These are phyloP conservation scores for Cyberlindnera meyerae DNA, from an alignment of 805 yeast species.

Conservation along the genomic window DNA sequence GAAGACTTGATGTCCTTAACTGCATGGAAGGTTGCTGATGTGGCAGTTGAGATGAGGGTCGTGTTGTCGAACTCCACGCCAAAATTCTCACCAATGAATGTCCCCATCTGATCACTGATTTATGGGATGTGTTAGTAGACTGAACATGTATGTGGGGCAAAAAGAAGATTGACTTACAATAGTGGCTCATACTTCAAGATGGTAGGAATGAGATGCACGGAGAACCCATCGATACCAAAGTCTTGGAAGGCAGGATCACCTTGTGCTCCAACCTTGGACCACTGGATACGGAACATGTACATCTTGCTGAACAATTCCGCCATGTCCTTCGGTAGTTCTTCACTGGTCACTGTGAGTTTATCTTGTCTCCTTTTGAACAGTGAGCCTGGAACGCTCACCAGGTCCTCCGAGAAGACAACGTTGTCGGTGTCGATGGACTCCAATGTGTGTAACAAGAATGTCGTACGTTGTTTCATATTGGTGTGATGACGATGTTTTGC, in stretches of 20 bases:
- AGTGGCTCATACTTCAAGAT: conserved; percentile 18
- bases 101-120: conserved; percentile 17
- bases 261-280: conserved; percentile 10
- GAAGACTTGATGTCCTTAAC: conserved; percentile 15
- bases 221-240: conserved; percentile 17
- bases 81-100: conserved; percentile 10
- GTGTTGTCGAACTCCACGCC: conserved; percentile 12
- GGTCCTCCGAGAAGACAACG: conserved; percentile 13
- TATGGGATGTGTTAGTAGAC: too few species aligned
- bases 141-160: too few species aligned
- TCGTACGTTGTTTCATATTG: conserved; percentile 19
- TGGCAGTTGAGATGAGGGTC: conserved; percentile 18
- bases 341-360: conserved; percentile 12
- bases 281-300: conserved; percentile 19
- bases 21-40: conserved; percentile 21
- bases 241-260: conserved; percentile 15
- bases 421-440: conserved; percentile 24
- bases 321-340: conserved; percentile 19
- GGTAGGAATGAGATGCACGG: conserved; percentile 19
- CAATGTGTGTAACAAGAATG: conserved; percentile 16
- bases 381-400: conserved; percentile 19
- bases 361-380: conserved; percentile 19
- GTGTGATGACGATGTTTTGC: background rate
- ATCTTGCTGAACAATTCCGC: conserved; percentile 11
- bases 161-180: conserved; percentile 10